A percentile compares a stretch with the other conserved stretches of the same genome.
These are phyloP conservation scores for Acorus calamus DNA, from an alignment of 106 monocot species.

Conservation along the genomic window DNA sequence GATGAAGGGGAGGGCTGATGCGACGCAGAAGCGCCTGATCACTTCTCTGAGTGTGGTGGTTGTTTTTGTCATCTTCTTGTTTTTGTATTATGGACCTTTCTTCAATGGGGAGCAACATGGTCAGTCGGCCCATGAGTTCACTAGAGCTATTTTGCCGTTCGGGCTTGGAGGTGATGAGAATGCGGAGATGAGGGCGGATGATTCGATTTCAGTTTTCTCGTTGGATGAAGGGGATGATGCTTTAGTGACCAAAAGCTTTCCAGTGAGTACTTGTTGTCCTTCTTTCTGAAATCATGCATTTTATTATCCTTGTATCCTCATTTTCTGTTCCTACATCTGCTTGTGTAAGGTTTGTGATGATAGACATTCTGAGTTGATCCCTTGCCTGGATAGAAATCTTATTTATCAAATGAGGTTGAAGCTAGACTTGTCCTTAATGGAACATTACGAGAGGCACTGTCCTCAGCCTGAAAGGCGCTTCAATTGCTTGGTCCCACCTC, in stretches of 20 bases:
- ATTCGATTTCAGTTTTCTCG: conserved; percentile 39
- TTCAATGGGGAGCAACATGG: conserved; percentile 33
- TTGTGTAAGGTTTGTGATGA: conserved; percentile 63
- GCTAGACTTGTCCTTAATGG: conserved; percentile 73
- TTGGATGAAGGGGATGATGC: conserved; percentile 30
- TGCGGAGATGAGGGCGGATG: conserved; percentile 31
- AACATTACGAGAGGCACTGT: conserved; percentile 91
- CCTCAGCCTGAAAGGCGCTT: conserved; percentile 67
- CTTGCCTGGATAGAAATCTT: conserved; percentile 79
- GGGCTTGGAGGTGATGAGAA: conserved; percentile 53
- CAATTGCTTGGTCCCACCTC: conserved; percentile 88
- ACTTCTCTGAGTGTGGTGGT: conserved; percentile 27
- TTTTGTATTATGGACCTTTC: conserved; percentile 52
- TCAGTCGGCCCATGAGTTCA: conserved; percentile 50
- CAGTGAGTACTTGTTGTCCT: conserved; percentile 32
- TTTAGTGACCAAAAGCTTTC: conserved; percentile 52
- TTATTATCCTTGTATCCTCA: not conserved
- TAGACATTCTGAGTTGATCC: conserved; percentile 79
- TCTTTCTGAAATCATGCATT: not conserved
- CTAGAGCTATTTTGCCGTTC: conserved; percentile 50
- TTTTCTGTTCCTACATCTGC: not conserved
- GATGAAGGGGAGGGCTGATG: conserved; percentile 64
- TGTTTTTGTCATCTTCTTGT: conserved; percentile 33
- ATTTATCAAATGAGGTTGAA: conserved; percentile 77
- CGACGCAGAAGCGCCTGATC: conserved; percentile 35